phyloP scores from a whole-genome alignment of 768 basidiomycete genomes.

The Trametes cingulata region DNA sequence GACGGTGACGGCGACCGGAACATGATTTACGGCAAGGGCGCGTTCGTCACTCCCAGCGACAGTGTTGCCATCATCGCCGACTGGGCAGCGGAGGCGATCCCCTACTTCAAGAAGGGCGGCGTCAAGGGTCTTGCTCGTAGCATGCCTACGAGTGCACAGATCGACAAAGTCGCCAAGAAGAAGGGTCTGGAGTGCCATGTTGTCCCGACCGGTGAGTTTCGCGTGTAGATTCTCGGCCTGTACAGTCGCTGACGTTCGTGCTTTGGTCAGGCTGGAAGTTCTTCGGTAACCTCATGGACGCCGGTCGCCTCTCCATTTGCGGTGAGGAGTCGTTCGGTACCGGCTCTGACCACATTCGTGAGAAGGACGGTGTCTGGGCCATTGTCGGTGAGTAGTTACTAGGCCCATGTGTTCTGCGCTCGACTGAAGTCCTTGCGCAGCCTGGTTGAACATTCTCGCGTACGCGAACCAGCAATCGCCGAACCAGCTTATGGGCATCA shows the following conservation, averaged over 20 bases:
- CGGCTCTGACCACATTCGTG: conserved; percentile 99
- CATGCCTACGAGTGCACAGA: conserved; percentile 97
- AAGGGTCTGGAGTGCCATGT: conserved; percentile 93
- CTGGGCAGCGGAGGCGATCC: conserved; percentile 84
- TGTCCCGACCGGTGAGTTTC: conserved; percentile 83
- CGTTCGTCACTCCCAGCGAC: conserved; percentile 97
- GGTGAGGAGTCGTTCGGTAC: conserved; percentile 99
- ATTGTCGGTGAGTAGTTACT: conserved; percentile 68
- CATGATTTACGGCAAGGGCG: conserved; percentile 99
- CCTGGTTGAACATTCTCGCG: conserved; percentile 96
- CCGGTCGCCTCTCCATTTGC: conserved; percentile 95
- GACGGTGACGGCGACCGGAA: conserved; percentile 99
- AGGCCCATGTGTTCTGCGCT: background rate
- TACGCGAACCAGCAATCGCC: conserved; percentile 80
- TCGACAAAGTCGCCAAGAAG: conserved; percentile 93
- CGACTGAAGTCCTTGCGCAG: conserved; percentile 41
- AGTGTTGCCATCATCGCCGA: conserved; percentile 99
- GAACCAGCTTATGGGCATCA: conserved; percentile 82
- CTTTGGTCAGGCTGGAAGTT: conserved; percentile 90
- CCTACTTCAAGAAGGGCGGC: conserved; percentile 88
- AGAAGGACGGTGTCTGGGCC: conserved; percentile 99
- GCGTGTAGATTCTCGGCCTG: background rate
- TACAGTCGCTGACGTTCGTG: background rate
- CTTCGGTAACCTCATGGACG: conserved; percentile 99
- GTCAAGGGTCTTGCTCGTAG: conserved; percentile 94